phyloP scores from a whole-genome alignment of 306 rosid species.

The Corylus avellana region DNA sequence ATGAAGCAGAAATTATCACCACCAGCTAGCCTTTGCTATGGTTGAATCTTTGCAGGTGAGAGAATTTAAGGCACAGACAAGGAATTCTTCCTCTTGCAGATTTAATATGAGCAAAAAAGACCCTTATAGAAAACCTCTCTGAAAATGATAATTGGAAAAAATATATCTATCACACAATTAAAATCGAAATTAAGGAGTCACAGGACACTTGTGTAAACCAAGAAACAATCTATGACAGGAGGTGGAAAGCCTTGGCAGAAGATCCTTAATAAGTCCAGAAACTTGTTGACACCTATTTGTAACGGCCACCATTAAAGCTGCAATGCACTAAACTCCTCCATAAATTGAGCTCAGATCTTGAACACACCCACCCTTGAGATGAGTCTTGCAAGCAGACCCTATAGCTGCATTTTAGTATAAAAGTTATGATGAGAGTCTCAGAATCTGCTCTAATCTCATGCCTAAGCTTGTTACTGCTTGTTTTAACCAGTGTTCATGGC shows the following conservation, averaged over 20 bases:
- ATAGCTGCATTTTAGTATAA: slow-evolving; percentile 5
- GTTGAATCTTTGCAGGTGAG: no score
- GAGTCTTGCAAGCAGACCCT: no score
- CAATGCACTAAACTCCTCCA: slow-evolving; percentile 4
- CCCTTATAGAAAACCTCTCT: no score
- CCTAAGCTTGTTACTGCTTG: not conserved
- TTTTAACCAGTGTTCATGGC: not conserved
- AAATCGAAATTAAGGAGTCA: not conserved
- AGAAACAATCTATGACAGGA: not conserved
- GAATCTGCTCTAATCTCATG: not conserved
- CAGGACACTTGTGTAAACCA: slow-evolving; percentile 10
- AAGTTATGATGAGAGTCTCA: not conserved
- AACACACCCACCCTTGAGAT: not conserved
- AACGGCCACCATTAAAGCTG: slow-evolving; percentile 10
- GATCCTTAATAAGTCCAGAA: not conserved
- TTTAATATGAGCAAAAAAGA: no score
- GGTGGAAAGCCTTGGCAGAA: not conserved
- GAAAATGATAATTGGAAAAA: no score
- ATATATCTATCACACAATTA: no score
- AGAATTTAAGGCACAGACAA: no score
- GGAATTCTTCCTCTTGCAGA: no score
- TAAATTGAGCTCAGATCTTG: slow-evolving; percentile 10
- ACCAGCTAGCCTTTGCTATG: not conserved
- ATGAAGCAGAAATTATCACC: no score
- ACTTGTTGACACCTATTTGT: slow-evolving; percentile 7